phyloP scores from a whole-genome alignment of 208 protist species.

The Crithidia sp. region DNA sequence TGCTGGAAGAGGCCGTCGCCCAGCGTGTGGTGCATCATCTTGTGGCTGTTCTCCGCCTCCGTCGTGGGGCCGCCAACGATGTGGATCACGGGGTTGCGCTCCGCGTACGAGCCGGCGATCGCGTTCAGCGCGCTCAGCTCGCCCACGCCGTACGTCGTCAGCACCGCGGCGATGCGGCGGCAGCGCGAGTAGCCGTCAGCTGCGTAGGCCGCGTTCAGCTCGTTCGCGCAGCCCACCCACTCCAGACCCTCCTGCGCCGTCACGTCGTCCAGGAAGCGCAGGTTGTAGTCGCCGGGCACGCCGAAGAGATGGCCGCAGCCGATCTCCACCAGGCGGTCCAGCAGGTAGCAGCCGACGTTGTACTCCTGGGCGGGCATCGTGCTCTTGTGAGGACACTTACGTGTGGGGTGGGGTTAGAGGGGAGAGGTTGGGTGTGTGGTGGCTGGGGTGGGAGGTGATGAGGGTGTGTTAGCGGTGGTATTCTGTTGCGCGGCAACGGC shows the following conservation, averaged over 20 bases:
- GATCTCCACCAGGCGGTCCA: conserved; percentile 42
- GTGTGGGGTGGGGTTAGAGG: not conserved
- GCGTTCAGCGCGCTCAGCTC: conserved; percentile 59
- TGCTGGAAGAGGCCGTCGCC: too few relatives aligned
- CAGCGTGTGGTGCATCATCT: conserved; percentile 50
- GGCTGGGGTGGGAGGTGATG: not conserved
- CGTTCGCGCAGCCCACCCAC: conserved; percentile 57
- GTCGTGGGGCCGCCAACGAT: conserved; percentile 43
- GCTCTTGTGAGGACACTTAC: not conserved
- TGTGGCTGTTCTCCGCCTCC: conserved; percentile 8
- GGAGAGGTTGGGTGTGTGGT: not conserved
- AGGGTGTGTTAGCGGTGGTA: too few relatives aligned
- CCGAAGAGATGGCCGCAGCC: conserved; percentile 48
- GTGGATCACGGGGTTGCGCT: conserved; percentile 45
- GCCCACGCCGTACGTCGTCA: conserved; percentile 62
- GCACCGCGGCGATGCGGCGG: conserved; percentile 49
- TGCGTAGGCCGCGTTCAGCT: conserved; percentile 62
- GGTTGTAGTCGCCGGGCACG: conserved; percentile 60
- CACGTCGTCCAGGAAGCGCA: conserved; percentile 58
- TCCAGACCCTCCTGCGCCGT: conserved; percentile 32
- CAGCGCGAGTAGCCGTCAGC: conserved; percentile 52
- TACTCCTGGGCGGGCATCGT: conserved; percentile 40
- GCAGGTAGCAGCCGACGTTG: conserved; percentile 54
- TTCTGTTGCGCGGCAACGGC: too few relatives aligned
- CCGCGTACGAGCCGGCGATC: conserved; percentile 41